These are phyloP conservation scores for Rhodosporidiobolus sp. DNA, from an alignment of 768 basidiomycete genomes.

Conservation along the genomic window DNA sequence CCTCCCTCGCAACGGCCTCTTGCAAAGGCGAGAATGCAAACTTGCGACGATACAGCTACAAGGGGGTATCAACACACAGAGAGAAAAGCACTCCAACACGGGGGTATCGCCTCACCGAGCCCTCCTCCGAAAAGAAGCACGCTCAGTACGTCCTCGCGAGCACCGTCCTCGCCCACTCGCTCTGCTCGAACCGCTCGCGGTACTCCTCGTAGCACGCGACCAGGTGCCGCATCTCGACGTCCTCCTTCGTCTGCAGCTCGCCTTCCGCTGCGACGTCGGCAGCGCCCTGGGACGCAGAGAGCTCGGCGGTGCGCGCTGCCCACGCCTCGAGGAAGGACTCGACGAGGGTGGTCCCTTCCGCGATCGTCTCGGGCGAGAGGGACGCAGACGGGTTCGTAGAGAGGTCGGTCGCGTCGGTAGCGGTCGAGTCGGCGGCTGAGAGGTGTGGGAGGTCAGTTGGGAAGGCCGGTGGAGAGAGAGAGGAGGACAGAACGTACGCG, in stretches of 20 bases:
- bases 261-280: slow-evolving; percentile 34
- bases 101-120: no score
- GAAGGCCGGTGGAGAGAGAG: neutral
- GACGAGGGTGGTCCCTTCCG: slow-evolving; percentile 76
- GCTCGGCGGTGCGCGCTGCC: slow-evolving; percentile 55
- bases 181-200: slow-evolving; percentile 67
- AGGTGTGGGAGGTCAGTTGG: neutral
- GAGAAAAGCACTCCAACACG: no score
- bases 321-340: slow-evolving; percentile 73
- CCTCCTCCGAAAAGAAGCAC: no score
- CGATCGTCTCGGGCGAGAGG: slow-evolving; percentile 57
- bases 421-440: slow-evolving; percentile 41
- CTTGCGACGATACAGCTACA: no score
- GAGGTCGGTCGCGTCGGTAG: neutral
- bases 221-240: slow-evolving; percentile 57
- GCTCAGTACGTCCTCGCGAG: slow-evolving; percentile 27
- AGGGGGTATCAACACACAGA: no score
- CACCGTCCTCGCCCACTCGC: slow-evolving; percentile 59
- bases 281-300: slow-evolving; percentile 55
- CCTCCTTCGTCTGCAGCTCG: slow-evolving; percentile 51
- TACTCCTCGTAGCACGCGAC: slow-evolving; percentile 60
- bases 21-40: no score
- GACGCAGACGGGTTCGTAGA: neutral
- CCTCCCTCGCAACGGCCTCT: no score
- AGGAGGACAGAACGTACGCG: slow-evolving; percentile 48